phyloP scores from a whole-genome alignment of 2,329 filamentous ascomycete genomes.

The Exophiala aquamarina region DNA sequence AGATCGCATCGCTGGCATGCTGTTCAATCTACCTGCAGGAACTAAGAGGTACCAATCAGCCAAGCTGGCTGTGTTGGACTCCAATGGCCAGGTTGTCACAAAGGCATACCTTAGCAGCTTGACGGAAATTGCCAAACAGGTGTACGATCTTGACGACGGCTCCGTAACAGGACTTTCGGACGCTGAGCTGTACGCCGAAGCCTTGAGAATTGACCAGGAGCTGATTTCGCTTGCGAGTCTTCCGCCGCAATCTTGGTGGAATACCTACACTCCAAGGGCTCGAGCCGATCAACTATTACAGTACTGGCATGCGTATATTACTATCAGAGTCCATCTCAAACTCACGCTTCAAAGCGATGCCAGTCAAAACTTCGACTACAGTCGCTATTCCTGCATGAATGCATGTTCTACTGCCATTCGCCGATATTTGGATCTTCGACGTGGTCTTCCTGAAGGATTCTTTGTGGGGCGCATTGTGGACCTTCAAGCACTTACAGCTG shows the following conservation, averaged over 20 bases:
- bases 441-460: conserved; percentile 12
- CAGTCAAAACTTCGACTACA: conserved; percentile 9
- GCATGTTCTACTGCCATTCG: conserved; percentile 15
- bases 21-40: conserved; percentile 38
- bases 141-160: conserved; percentile 15
- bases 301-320: conserved; percentile 15
- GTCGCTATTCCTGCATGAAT: conserved; percentile 16
- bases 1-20: conserved; percentile 34
- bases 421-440: conserved; percentile 12
- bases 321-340: conserved; percentile 15
- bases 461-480: conserved; percentile 18
- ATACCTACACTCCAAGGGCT: not conserved
- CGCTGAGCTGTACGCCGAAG: conserved; percentile 12
- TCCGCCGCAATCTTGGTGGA: conserved; percentile 13
- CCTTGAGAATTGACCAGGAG: conserved; percentile 18
- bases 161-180: not conserved
- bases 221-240: conserved; percentile 11
- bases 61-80: not conserved
- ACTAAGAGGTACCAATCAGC: conserved; percentile 29
- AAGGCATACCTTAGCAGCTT: conserved; percentile 10
- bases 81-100: conserved; percentile 10
- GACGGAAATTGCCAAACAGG: conserved; percentile 11
- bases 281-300: conserved; percentile 9
- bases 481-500: conserved; percentile 19
- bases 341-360: conserved; percentile 14